These are phyloP conservation scores for Micractinium sp. DNA, from an alignment of 139 green algal genomes.

Conservation along the genomic window DNA sequence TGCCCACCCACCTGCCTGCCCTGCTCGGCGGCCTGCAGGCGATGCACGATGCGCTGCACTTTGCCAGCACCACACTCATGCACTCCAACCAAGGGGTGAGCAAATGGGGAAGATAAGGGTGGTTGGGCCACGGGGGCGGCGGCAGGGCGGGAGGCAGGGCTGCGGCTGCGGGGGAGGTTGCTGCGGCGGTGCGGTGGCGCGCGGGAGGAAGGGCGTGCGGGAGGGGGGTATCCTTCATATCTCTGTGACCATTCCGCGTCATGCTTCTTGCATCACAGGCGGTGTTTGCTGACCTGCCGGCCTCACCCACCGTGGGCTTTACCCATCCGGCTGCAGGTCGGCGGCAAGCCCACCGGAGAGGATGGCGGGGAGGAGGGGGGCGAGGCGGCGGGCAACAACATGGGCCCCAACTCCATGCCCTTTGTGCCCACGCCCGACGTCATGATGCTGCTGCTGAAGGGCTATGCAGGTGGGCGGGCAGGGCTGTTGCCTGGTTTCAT, in stretches of 20 bases:
- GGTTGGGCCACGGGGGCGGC: no score
- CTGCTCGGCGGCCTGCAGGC: not conserved
- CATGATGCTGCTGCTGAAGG: slow-evolving; percentile 47
- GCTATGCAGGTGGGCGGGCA: slow-evolving; percentile 25
- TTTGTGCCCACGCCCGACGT: slow-evolving; percentile 38
- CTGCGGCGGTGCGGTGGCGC: no score
- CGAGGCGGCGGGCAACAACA: not conserved
- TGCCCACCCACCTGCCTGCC: not conserved
- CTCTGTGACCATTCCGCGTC: no score
- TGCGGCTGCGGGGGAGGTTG: no score
- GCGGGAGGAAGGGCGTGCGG: no score
- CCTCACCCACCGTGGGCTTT: no score
- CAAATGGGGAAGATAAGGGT: not conserved
- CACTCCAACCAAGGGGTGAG: slow-evolving; percentile 11
- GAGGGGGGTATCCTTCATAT: no score
- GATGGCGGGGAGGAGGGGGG: not conserved
- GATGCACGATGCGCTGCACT: slow-evolving; percentile 46
- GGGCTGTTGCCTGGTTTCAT: not conserved
- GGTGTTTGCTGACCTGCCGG: no score
- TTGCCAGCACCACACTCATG: slow-evolving; percentile 31
- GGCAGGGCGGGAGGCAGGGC: no score
- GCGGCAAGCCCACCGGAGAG: not conserved
- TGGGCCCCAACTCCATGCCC: slow-evolving; percentile 10
- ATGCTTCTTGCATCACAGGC: no score
- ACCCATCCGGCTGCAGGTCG: not conserved